Conservation (phyloP, 2,329 filamentous ascomycete genomes). For the Cordyceps pruinosa region DNA sequence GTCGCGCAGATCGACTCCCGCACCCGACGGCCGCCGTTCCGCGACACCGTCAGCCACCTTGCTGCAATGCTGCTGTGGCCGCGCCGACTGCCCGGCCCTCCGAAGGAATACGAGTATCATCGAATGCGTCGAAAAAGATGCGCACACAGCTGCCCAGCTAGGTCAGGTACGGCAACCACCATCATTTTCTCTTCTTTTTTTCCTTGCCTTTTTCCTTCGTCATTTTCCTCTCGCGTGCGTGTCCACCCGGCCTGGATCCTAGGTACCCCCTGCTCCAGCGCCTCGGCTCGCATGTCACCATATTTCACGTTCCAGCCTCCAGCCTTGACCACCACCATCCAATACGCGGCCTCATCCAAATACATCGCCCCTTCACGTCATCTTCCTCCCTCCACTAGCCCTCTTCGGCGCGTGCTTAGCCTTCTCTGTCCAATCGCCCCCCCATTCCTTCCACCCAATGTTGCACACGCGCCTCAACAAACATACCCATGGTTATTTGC, state of each 20-base stretch:
- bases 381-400: not conserved
- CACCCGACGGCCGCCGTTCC: constrained; percentile 15
- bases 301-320: constrained; percentile 8
- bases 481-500: not conserved
- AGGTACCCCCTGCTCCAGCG: not conserved
- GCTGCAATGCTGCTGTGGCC: constrained; percentile 78
- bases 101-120: constrained; percentile 73
- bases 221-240: constrained; percentile 9
- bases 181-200: constrained; percentile 12
- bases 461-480: not conserved
- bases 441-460: not conserved
- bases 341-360: not conserved
- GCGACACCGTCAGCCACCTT: constrained; percentile 22
- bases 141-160: constrained; percentile 76
- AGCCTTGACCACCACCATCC: not conserved
- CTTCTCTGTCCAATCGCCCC: not conserved
- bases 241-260: not conserved
- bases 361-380: not conserved
- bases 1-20: constrained; percentile 9
- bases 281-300: constrained; percentile 2
- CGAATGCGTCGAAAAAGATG: constrained; percentile 77
- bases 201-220: constrained; percentile 15
- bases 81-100: constrained; percentile 69
- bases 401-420: not conserved
- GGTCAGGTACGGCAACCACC: constrained; percentile 69